Conservation (phyloP, 2,329 filamentous ascomycete species). For the Talaromyces pinophilus region DNA sequence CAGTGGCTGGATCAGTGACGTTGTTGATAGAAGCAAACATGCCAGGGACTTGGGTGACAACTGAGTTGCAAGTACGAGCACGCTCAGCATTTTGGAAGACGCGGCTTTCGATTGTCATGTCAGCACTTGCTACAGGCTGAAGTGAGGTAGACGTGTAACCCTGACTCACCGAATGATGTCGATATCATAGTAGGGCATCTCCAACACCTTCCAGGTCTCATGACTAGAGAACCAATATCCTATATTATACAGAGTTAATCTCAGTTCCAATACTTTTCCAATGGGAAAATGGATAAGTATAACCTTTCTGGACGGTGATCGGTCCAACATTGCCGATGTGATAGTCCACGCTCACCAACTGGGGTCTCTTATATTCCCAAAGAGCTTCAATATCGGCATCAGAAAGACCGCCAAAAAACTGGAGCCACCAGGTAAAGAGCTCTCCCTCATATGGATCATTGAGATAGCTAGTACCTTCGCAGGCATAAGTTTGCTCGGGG, state of each 20-base stretch:
- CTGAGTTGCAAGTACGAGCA: constrained; percentile 47
- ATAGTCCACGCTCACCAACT: constrained; percentile 43
- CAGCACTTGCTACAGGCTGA: background rate
- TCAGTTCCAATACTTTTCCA: background rate
- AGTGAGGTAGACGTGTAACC: constrained; percentile 1
- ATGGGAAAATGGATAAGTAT: background rate
- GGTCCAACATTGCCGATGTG: constrained; percentile 40
- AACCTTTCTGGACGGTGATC: constrained; percentile 47
- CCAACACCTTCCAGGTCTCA: constrained; percentile 47
- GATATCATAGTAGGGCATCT: constrained; percentile 48
- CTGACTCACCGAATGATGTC: constrained; percentile 40
- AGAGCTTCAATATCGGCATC: constrained; percentile 38
- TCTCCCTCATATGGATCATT: constrained; percentile 51
- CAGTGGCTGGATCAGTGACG: constrained; percentile 40
- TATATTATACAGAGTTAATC: constrained; percentile 3
- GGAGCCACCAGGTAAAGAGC: constrained; percentile 45
- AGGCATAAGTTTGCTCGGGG: constrained; percentile 37
- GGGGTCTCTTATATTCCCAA: constrained; percentile 44
- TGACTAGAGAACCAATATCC: constrained; percentile 47
- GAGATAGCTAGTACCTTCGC: constrained; percentile 38
- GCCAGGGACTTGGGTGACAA: constrained; percentile 41
- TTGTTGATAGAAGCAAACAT: constrained; percentile 50
- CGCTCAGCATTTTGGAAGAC: constrained; percentile 45
- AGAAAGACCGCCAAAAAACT: constrained; percentile 42
- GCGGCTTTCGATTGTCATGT: constrained; percentile 30